These are phyloP conservation scores for Pisolithus orientalis DNA, from an alignment of 768 basidiomycete species.

Conservation along the genomic window DNA sequence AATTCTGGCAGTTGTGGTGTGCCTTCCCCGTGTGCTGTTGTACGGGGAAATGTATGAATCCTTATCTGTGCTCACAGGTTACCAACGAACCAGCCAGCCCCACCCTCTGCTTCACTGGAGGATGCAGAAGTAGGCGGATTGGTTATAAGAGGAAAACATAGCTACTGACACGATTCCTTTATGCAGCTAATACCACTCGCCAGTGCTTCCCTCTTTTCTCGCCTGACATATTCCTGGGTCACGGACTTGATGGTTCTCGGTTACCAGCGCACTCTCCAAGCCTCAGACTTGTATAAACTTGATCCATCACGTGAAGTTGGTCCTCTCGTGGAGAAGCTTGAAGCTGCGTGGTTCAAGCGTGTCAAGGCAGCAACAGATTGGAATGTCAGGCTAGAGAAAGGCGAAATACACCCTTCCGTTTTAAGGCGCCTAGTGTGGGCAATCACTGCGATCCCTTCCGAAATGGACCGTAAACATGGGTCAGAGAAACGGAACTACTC, in stretches of 20 bases:
- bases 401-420: conserved; percentile 38
- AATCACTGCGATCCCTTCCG: conserved; percentile 10
- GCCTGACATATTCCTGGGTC: conserved; percentile 63
- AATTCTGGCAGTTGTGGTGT: conserved; percentile 55
- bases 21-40: conserved; percentile 1
- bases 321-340: conserved; percentile 44
- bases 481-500: conserved; percentile 14
- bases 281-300: conserved; percentile 70
- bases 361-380: conserved; percentile 45
- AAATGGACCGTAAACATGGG: not conserved
- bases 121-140: conserved; percentile 39
- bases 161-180: not conserved
- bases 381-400: conserved; percentile 43
- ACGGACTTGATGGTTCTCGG: conserved; percentile 58
- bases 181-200: conserved; percentile 50
- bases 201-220: conserved; percentile 49
- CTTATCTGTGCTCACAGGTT: conserved; percentile 33
- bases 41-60: not conserved
- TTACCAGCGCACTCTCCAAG: conserved; percentile 67
- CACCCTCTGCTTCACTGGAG: conserved; percentile 47
- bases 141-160: not conserved
- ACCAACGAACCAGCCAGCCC: conserved; percentile 52
- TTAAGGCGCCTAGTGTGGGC: conserved; percentile 37
- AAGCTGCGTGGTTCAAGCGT: conserved; percentile 48
- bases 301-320: conserved; percentile 44